A percentile compares a stretch with the other conserved stretches of the same genome.
Evolutionary conservation across 257 asterid genomes (phyloP).

Genomic region (Mentha longifolia): DNA sequence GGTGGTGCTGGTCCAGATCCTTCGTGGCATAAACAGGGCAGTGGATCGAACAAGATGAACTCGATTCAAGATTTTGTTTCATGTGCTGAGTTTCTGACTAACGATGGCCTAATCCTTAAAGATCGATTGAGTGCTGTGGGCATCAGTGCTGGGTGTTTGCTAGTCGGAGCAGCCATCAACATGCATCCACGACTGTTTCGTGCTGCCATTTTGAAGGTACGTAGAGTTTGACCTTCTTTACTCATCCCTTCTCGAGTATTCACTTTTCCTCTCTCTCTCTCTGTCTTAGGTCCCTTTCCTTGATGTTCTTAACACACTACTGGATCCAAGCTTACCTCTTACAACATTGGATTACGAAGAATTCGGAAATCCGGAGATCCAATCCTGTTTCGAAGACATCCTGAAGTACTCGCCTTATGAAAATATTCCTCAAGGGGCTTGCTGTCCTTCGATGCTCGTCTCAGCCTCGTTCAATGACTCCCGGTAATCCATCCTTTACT

Average conservation of each 20-base stretch:
- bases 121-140: conserved; percentile 66
- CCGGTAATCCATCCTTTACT: conserved; percentile 47
- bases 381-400: conserved; percentile 57
- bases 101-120: conserved; percentile 60
- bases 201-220: conserved; percentile 87
- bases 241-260: neutral
- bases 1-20: conserved; percentile 86
- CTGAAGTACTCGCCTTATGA: conserved; percentile 83
- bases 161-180: conserved; percentile 82
- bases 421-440: conserved; percentile 62
- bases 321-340: conserved; percentile 84
- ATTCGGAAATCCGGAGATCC: conserved; percentile 76
- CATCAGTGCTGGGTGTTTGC: conserved; percentile 85
- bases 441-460: conserved; percentile 84
- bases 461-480: conserved; percentile 82
- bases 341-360: conserved; percentile 88
- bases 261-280: neutral
- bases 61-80: conserved; percentile 71
- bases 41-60: conserved; percentile 74
- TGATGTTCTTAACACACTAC: conserved; percentile 76
- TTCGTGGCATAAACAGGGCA: conserved; percentile 74
- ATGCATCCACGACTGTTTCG: conserved; percentile 74
- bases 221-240: neutral
- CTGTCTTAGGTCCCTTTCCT: conserved; percentile 78
- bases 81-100: conserved; percentile 67